Percentiles rank a stretch among this genome's conserved stretches.
phyloP scores from a whole-genome alignment of 1,284 basidiomycete genomes.

The Trametes versicolor region DNA sequence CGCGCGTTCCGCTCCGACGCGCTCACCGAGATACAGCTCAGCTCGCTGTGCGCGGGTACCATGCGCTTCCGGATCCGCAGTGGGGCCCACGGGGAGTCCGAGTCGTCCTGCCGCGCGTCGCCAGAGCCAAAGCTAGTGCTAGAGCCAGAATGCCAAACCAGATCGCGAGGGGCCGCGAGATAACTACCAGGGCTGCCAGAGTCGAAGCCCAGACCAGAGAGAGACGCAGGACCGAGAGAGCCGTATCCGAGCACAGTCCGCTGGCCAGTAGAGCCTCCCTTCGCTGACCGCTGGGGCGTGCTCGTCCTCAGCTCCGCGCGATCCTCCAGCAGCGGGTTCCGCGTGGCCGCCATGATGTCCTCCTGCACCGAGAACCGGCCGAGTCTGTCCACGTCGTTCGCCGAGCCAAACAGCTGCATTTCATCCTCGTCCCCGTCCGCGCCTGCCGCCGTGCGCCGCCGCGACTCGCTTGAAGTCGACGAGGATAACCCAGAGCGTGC shows the following conservation, averaged over 20 bases:
- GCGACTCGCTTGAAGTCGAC: slow-evolving; percentile 21
- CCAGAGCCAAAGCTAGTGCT: background rate
- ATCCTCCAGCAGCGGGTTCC: slow-evolving; percentile 14
- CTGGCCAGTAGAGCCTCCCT: slow-evolving; percentile 5
- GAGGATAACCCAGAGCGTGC: slow-evolving; percentile 22
- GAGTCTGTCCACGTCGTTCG: slow-evolving; percentile 19
- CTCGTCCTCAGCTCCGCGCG: slow-evolving; percentile 20
- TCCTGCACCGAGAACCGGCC: slow-evolving; percentile 27
- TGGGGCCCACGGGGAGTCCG: slow-evolving; percentile 19
- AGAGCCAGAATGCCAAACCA: background rate
- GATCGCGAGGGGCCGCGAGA: background rate
- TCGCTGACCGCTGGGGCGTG: slow-evolving; percentile 21
- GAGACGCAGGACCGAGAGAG: background rate
- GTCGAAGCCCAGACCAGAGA: background rate
- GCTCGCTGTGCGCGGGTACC: background rate
- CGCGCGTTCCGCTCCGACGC: slow-evolving; percentile 21
- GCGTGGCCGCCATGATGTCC: slow-evolving; percentile 17
- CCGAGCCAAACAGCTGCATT: slow-evolving; percentile 7
- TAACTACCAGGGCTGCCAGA: background rate
- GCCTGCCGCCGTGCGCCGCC: background rate
- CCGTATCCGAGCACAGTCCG: background rate
- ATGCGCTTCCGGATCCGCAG: slow-evolving; percentile 9
- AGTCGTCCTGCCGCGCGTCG: background rate
- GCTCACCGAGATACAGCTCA: slow-evolving; percentile 13
- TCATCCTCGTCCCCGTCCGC: background rate